Conservation (phyloP, 1,284 basidiomycete species). For the Abortiporus biennis region DNA sequence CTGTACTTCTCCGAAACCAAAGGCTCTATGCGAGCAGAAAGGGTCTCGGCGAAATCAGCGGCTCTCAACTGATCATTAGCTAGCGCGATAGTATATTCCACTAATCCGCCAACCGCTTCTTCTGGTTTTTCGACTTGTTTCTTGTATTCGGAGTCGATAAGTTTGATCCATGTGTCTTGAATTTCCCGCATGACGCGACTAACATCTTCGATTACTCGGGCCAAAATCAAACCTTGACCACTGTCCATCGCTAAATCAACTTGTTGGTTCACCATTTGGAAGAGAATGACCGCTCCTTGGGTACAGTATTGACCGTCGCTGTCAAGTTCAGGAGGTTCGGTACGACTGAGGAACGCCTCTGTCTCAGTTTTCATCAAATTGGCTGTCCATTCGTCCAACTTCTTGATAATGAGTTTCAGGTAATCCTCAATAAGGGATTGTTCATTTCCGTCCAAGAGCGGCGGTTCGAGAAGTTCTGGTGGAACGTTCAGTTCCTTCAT, state of each 20-base stretch:
- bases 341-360: slow-evolving; percentile 77
- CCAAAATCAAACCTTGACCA: slow-evolving; percentile 90
- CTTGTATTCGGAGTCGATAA: slow-evolving; percentile 84
- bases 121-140: slow-evolving; percentile 87
- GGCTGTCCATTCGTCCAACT: slow-evolving; percentile 95
- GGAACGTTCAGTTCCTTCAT: slow-evolving; percentile 93
- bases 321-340: slow-evolving; percentile 85
- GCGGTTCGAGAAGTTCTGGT: slow-evolving; percentile 78
- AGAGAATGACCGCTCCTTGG: slow-evolving; percentile 91
- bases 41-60: slow-evolving; percentile 88
- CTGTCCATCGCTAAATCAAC: slow-evolving; percentile 94
- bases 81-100: slow-evolving; percentile 96
- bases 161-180: slow-evolving; percentile 85
- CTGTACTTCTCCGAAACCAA: slow-evolving; percentile 94
- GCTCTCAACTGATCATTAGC: slow-evolving; percentile 98
- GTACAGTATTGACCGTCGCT: slow-evolving; percentile 88
- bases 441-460: slow-evolving; percentile 90
- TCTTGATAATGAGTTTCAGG: slow-evolving; percentile 86
- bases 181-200: slow-evolving; percentile 88
- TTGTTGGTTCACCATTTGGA: slow-evolving; percentile 98
- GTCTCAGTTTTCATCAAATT: slow-evolving; percentile 94
- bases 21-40: slow-evolving; percentile 83
- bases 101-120: slow-evolving; percentile 82
- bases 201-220: slow-evolving; percentile 85
- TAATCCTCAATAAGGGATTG: slow-evolving; percentile 95